Evolutionary conservation across 148 eudicot genomes (phyloP), one percentile per base, ranked within the genome.

Genomic region (Polygonum aviculare): DNA sequence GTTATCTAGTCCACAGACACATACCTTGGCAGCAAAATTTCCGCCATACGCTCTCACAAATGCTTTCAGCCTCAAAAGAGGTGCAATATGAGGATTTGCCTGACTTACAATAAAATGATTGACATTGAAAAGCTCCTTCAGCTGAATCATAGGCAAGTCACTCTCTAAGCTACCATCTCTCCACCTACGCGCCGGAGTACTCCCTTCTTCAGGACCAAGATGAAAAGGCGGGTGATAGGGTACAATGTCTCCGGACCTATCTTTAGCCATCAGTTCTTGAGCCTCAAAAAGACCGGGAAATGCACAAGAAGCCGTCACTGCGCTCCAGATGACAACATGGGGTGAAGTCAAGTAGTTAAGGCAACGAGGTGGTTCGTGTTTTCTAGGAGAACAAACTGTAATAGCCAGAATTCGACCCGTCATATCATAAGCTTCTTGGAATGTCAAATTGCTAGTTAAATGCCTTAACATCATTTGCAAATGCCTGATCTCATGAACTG

Each of bases 251-350:
- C 98, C 98, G 55, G 82, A 81, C 80, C 99, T 87, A 80, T 91
- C 86, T 79, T 95, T 95, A 3, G 97, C 99, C 99, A 93, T 95
- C 16, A 95, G 86, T 81, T 95, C 99, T 73, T 95, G 99, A 41
- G 99, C 99, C 84, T 95, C 99, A 81, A 93, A 95, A 52, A 95
- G 97, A 12, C 97, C 99, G 4, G 99, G 98, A 81, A 95, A 95
- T 14, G 99, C 99, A 85, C 98, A 95, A 48, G 98, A 95, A 78
- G 99, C 99, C 7, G 99, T 91, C 77, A 95, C 99, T 0, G 99
- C 99, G 76, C 99, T 95, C 99, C 99, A 95, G 76, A 95, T 93
- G 18, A 95, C 99, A 60, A 93, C 98, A 78, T 95, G 96, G 52
- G 99, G 99, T 7, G 99, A 95, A 39, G 99, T 95, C 82, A 95